A percentile compares a stretch with the other conserved stretches of the same genome.
These are phyloP conservation scores for Lecanosticta acicola DNA, from an alignment of 2,329 filamentous ascomycete species.

Conservation along the genomic window DNA sequence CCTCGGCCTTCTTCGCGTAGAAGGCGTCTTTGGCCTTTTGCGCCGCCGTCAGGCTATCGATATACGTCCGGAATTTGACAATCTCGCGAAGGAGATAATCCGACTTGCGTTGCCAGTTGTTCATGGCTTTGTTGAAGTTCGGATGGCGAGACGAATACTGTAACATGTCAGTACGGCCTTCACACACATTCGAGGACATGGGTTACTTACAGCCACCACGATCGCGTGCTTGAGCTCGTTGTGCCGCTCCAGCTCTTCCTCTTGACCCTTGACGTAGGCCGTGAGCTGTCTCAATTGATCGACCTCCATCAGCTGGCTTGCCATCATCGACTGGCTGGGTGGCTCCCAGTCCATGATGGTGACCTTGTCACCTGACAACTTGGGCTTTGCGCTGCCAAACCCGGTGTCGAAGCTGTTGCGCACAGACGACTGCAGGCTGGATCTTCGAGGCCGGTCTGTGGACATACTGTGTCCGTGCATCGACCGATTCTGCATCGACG, in stretches of 20 bases:
- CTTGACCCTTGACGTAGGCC: constrained; percentile 76
- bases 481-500: constrained; percentile 24
- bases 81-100: constrained; percentile 87
- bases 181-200: constrained; percentile 1
- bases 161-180: constrained; percentile 12
- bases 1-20: constrained; percentile 24
- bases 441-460: constrained; percentile 11
- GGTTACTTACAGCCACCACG: constrained; percentile 63
- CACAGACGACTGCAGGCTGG: constrained; percentile 47
- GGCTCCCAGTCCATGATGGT: constrained; percentile 83
- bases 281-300: constrained; percentile 73
- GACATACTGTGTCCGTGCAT: constrained; percentile 25
- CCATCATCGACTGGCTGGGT: constrained; percentile 83
- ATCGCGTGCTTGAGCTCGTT: constrained; percentile 84
- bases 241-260: constrained; percentile 77
- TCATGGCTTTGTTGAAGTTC: constrained; percentile 79
- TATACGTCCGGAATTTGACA: constrained; percentile 94
- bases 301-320: constrained; percentile 68
- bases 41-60: constrained; percentile 73
- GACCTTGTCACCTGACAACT: constrained; percentile 78
- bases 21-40: constrained; percentile 65
- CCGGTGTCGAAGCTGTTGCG: constrained; percentile 55
- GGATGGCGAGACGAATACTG: constrained; percentile 75
- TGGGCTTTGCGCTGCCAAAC: constrained; percentile 47
- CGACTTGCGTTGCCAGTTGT: constrained; percentile 96